These are phyloP conservation scores for Agroathelia rolfsii DNA, from an alignment of 1,284 basidiomycete species.

Conservation along the genomic window DNA sequence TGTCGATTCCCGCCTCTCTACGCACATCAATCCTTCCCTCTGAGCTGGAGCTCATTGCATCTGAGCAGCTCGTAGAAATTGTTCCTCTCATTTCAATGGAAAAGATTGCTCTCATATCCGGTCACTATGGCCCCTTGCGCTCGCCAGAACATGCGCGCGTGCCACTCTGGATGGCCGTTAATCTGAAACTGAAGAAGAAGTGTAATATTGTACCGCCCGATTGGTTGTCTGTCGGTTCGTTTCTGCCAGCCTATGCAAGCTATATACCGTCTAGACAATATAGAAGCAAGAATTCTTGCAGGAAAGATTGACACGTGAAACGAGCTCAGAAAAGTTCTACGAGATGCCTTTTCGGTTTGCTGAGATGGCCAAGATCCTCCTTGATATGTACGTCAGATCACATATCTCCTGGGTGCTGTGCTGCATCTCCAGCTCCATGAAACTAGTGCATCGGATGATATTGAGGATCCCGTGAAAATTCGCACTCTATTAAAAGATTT, in stretches of 20 bases:
- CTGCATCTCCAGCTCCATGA: conserved; percentile 3
- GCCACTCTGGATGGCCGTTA: conserved; percentile 92
- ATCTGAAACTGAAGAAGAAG: conserved; percentile 89
- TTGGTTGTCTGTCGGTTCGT: conserved; percentile 81
- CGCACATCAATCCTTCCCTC: conserved; percentile 59
- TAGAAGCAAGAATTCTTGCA: conserved; percentile 62
- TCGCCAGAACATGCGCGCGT: conserved; percentile 78
- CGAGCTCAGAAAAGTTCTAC: conserved; percentile 62
- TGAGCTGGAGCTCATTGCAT: conserved; percentile 82
- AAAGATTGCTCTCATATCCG: conserved; percentile 79
- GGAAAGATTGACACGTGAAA: conserved; percentile 61
- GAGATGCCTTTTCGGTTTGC: conserved; percentile 78
- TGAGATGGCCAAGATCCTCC: conserved; percentile 80
- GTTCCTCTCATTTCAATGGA: conserved; percentile 83
- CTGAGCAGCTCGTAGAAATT: conserved; percentile 73
- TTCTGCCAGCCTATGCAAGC: background rate
- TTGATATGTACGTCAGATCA: conserved; percentile 72
- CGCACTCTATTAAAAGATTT: conserved; percentile 86
- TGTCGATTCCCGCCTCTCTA: conserved; percentile 51
- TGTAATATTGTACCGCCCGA: conserved; percentile 84
- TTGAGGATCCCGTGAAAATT: conserved; percentile 74
- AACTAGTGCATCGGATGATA: conserved; percentile 79
- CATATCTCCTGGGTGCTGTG: conserved; percentile 1
- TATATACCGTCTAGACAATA: too few species aligned
- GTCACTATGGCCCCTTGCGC: conserved; percentile 85